These are phyloP conservation scores for Leccinum pseudoinsigne DNA, from an alignment of 1,284 basidiomycete genomes.

Conservation along the genomic window DNA sequence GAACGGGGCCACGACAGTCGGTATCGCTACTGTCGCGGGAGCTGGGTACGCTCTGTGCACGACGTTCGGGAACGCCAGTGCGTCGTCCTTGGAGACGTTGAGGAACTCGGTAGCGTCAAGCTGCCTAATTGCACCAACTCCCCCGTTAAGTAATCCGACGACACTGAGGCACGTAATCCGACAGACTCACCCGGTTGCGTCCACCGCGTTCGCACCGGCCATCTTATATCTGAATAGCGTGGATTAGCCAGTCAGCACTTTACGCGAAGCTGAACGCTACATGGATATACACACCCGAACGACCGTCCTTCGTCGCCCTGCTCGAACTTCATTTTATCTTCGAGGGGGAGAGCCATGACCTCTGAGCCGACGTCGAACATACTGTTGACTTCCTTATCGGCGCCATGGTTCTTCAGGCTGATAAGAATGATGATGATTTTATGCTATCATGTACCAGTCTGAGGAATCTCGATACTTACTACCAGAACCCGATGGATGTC, in stretches of 20 bases:
- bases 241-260: background rate
- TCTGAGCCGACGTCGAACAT: slow-evolving; percentile 65
- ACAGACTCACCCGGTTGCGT: slow-evolving; percentile 49
- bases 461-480: background rate
- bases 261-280: background rate
- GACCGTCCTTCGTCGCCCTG: slow-evolving; percentile 64
- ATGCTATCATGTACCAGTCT: background rate
- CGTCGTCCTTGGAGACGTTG: slow-evolving; percentile 69
- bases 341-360: slow-evolving; percentile 56
- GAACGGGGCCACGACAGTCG: slow-evolving; percentile 52
- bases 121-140: slow-evolving; percentile 10
- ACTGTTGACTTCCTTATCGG: slow-evolving; percentile 47
- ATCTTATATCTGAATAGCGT: slow-evolving; percentile 56
- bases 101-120: slow-evolving; percentile 63
- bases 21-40: slow-evolving; percentile 52
- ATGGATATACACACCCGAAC: slow-evolving; percentile 48
- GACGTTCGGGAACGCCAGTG: slow-evolving; percentile 51
- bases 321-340: slow-evolving; percentile 65
- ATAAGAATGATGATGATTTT: background rate
- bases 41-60: slow-evolving; percentile 55
- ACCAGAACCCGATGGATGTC: background rate
- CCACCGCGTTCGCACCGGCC: slow-evolving; percentile 59
- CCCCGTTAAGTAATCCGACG: background rate
- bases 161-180: too few relatives aligned
- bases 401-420: slow-evolving; percentile 64